Conservation (phyloP, 257 asterid species). For the Gentiana straminea region DNA sequence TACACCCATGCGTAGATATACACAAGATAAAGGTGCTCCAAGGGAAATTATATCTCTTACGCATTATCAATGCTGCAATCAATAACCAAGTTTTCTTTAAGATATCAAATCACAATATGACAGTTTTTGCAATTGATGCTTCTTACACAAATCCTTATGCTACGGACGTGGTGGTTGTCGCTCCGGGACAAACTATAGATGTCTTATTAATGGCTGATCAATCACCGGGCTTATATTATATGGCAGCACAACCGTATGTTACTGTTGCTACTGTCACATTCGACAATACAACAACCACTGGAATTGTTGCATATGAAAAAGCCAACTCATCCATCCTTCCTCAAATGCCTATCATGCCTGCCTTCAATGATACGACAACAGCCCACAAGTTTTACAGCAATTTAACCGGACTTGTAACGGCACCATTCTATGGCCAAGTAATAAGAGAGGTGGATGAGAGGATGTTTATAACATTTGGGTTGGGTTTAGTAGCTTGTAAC, state of each 20-base stretch:
- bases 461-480: slow-evolving; percentile 50
- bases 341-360: slow-evolving; percentile 36
- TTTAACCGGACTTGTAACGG: slow-evolving; percentile 18
- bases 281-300: slow-evolving; percentile 59
- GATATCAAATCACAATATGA: slow-evolving; percentile 45
- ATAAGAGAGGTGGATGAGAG: slow-evolving; percentile 35
- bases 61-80: slow-evolving; percentile 68
- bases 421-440: slow-evolving; percentile 18
- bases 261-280: slow-evolving; percentile 49
- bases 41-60: slow-evolving; percentile 41
- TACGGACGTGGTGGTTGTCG: slow-evolving; percentile 41
- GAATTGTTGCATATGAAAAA: slow-evolving; percentile 37
- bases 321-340: slow-evolving; percentile 18
- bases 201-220: slow-evolving; percentile 58
- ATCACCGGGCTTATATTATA: slow-evolving; percentile 40
- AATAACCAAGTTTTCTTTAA: slow-evolving; percentile 57
- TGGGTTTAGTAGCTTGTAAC: slow-evolving; percentile 45
- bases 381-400: slow-evolving; percentile 41
- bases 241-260: slow-evolving; percentile 44
- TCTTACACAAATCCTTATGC: slow-evolving; percentile 41
- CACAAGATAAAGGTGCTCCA: slow-evolving; percentile 26
- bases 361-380: slow-evolving; percentile 41
- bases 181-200: slow-evolving; percentile 63
- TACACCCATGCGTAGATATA: slow-evolving; percentile 18
- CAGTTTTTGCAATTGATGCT: slow-evolving; percentile 55